Conservation (phyloP, 768 basidiomycete genomes). For the Tricholoma hemisulphureum region DNA sequence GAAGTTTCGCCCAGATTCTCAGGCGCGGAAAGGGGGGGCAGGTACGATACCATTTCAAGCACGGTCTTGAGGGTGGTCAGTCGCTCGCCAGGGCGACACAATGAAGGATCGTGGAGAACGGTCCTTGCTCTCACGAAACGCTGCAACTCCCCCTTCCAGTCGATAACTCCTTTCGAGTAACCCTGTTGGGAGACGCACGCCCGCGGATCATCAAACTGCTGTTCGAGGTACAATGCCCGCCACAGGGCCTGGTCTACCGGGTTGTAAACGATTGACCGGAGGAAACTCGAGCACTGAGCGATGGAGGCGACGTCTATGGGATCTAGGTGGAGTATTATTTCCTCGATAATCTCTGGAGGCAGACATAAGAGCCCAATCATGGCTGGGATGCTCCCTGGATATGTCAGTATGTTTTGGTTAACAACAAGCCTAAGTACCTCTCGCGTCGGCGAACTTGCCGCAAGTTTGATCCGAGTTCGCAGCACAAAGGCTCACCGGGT, state of each 20-base stretch:
- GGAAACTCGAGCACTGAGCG: conserved; percentile 48
- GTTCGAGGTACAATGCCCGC: conserved; percentile 62
- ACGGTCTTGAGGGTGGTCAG: conserved; percentile 45
- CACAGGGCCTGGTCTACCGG: conserved; percentile 51
- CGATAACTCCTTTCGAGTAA: conserved; percentile 30
- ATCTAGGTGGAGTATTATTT: conserved; percentile 54
- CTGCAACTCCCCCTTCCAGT: conserved; percentile 58
- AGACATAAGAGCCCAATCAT: conserved; percentile 36
- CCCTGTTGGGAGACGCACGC: conserved; percentile 41
- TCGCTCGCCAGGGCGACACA: conserved; percentile 45
- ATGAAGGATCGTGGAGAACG: conserved; percentile 35
- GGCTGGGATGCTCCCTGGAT: not conserved
- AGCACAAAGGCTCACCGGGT: too few species aligned
- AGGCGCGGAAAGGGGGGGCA: conserved; percentile 35
- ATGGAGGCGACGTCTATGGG: conserved; percentile 57
- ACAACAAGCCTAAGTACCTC: too few species aligned
- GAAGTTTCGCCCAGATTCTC: conserved; percentile 35
- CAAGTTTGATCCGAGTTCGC: too few species aligned
- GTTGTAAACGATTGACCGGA: conserved; percentile 45
- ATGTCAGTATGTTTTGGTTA: too few species aligned
- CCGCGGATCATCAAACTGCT: conserved; percentile 65
- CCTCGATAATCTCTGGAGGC: conserved; percentile 60
- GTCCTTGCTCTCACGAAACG: conserved; percentile 53
- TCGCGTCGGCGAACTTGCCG: too few species aligned
- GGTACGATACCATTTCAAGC: conserved; percentile 44